phyloP scores from a whole-genome alignment of 805 yeast genomes.

The Trichomonascus vanleenenianus region DNA sequence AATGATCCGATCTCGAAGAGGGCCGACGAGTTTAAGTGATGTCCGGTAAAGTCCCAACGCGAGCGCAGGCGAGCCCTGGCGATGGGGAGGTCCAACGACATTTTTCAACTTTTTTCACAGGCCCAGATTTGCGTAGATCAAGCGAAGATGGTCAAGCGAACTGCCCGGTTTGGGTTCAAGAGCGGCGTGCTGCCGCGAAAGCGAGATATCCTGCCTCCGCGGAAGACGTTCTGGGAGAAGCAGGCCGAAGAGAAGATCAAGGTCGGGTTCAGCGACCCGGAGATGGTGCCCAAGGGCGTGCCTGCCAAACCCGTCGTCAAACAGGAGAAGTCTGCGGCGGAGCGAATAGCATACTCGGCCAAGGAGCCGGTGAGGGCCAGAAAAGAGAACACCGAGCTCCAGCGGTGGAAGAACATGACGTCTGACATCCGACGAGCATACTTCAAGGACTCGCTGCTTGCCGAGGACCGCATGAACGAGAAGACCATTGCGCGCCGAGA shows the following conservation, averaged over 20 bases:
- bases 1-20: too few species aligned
- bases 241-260: conserved; percentile 39
- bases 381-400: conserved; percentile 18
- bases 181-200: conserved; percentile 79
- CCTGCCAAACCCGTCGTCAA: conserved; percentile 43
- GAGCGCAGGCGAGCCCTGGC: too few species aligned
- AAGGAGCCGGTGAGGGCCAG: conserved; percentile 35
- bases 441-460: conserved; percentile 51
- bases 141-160: conserved; percentile 45
- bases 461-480: conserved; percentile 44
- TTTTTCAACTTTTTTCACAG: background rate
- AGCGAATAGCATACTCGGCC: conserved; percentile 48
- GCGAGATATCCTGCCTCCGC: conserved; percentile 64
- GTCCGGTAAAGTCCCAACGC: too few species aligned
- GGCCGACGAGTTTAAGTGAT: too few species aligned
- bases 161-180: conserved; percentile 39
- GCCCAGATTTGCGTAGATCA: too few species aligned
- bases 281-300: conserved; percentile 59
- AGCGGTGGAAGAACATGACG: conserved; percentile 42
- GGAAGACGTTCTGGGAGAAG: conserved; percentile 24
- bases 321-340: conserved; percentile 44
- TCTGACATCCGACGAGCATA: conserved; percentile 67
- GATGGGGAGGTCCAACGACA: too few species aligned
- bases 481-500: conserved; percentile 33
- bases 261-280: conserved; percentile 61